Base-by-base conservation (phyloP, 2,329 filamentous ascomycete genomes). In the Penicillium sp. region DNA sequence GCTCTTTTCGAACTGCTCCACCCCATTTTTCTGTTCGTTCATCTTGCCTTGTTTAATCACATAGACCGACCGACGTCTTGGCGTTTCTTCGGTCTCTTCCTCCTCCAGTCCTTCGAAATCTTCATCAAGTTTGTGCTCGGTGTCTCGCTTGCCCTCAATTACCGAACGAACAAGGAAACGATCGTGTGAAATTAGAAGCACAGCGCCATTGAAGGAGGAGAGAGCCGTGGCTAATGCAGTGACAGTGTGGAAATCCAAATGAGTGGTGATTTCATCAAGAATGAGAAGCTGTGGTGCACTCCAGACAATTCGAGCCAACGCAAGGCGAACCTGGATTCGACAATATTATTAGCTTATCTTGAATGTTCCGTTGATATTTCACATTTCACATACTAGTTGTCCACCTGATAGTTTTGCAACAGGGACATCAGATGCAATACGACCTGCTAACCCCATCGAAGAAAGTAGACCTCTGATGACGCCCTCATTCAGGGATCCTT, bases 201-300 rank as follows among this genome's bases (percentile, higher is more conserved):
- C 82, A 0, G 90, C 90, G 0, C 91, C 91, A 55, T 86, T 82
- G 81, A 89, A 95, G 3, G 76, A 76, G 15, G 82, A 80, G 61
- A 95, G 72, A 2, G 88, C 88, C 25, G 84, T 80, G 0, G 88
- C 81, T 54, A 95, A 75, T 2, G 89, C 89, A 8, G 85, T 83
- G 25, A 93, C 89, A 0, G 89, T 93, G 74, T 94, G 86, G 61
- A 89, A 90, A 71, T 95, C 91, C 41, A 95, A 80, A 77, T 96
- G 91, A 1, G 91, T 93, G 7, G 90, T 94, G 25, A 91, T 87
- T 72, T 91, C 91, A 70, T 93, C 90, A 8, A 93, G 81, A 6
- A 93, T 81, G 2, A 93, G 80, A 56, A 90, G 82, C 63, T 93
- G 89, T 21, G 89, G 89, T 4, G 83, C 79, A 41, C 77, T 78